phyloP scores from a whole-genome alignment of 768 basidiomycete species.

The Boletellus emodensis region DNA sequence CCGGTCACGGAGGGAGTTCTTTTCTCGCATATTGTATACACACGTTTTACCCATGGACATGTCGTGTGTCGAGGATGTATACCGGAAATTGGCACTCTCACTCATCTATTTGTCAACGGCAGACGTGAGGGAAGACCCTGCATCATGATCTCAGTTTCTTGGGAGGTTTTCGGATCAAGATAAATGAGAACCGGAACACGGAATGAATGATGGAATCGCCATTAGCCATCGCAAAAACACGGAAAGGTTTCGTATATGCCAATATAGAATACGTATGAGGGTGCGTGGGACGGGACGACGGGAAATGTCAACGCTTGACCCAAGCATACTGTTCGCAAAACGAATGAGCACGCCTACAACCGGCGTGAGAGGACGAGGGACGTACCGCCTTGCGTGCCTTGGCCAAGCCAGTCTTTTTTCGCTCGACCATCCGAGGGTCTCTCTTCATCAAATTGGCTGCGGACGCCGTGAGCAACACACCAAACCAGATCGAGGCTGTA shows the following conservation, averaged over 20 bases:
- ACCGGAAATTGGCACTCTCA: no score
- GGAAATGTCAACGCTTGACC: slow-evolving; percentile 82
- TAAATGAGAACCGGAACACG: no score
- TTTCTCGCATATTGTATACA: no score
- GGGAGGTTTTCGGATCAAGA: no score
- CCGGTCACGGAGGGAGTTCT: no score
- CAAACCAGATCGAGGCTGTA: neutral
- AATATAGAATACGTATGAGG: neutral
- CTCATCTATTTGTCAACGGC: no score
- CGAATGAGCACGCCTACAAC: slow-evolving; percentile 5
- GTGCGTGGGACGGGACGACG: neutral
- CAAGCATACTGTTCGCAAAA: slow-evolving; percentile 67
- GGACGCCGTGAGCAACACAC: neutral
- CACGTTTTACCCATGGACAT: no score
- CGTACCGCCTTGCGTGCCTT: slow-evolving; percentile 91
- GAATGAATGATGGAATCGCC: neutral
- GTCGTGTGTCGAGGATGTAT: no score
- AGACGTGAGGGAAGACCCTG: no score
- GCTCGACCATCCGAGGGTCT: slow-evolving; percentile 97
- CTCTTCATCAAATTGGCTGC: slow-evolving; percentile 81
- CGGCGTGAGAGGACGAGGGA: neutral
- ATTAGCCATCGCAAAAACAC: neutral
- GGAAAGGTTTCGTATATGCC: neutral
- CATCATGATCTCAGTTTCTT: neutral
- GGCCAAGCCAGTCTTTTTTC: slow-evolving; percentile 91